phyloP scores from a whole-genome alignment of 176 grass and related monocot genomes.

The Melocanna baccifera region DNA sequence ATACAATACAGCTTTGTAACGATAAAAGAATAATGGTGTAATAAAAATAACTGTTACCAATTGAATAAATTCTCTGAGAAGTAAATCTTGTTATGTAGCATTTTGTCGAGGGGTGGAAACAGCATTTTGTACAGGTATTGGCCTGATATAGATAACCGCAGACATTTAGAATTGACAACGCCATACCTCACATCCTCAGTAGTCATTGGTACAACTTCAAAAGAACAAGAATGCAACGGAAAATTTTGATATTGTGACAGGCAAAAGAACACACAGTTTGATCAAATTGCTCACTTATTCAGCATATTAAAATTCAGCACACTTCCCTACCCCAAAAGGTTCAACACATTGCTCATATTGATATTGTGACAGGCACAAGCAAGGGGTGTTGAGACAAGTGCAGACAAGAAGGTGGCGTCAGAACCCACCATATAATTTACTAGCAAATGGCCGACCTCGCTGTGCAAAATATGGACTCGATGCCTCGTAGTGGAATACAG shows the following conservation, averaged over 20 bases:
- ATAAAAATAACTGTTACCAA: not conserved
- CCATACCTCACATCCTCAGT: not conserved
- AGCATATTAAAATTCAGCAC: not conserved
- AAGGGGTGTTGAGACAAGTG: not conserved
- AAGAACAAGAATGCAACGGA: not conserved
- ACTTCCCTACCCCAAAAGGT: not conserved
- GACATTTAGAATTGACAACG: not conserved
- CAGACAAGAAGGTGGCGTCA: not conserved
- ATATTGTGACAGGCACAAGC: not conserved
- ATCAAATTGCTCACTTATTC: not conserved
- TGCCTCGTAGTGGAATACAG: slow-evolving; percentile 21
- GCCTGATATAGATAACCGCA: not conserved
- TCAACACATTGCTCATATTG: not conserved
- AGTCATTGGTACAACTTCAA: not conserved
- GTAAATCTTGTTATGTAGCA: not conserved
- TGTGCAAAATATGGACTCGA: not conserved
- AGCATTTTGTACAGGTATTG: not conserved
- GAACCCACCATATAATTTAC: slow-evolving; percentile 12
- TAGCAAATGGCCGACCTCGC: not conserved
- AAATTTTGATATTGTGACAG: too few relatives aligned
- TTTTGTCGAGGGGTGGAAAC: not conserved
- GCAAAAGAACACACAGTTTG: not conserved
- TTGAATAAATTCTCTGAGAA: not conserved
- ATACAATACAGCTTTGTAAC: not conserved
- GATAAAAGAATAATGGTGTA: not conserved